A percentile compares a stretch with the other conserved stretches of the same genome.
Evolutionary conservation across 768 basidiomycete genomes (phyloP).

Genomic region (Panaeolus papilionaceus): DNA sequence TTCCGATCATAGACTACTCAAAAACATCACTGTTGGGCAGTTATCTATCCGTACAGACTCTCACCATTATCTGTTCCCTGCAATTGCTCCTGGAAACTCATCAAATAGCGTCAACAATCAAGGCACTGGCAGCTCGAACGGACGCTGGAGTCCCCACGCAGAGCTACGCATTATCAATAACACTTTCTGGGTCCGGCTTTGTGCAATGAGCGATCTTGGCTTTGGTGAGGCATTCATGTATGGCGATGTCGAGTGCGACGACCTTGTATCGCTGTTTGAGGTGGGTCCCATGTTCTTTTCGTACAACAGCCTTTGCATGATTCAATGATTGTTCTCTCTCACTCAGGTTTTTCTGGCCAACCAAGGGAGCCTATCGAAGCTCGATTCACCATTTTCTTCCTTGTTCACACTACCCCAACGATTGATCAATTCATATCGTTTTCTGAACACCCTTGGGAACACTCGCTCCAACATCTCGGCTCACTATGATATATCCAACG

Average conservation of each 20-base stretch:
- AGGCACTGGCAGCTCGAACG: slow-evolving; percentile 23
- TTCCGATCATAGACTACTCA: slow-evolving; percentile 42
- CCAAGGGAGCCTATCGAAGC: slow-evolving; percentile 51
- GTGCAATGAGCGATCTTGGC: slow-evolving; percentile 69
- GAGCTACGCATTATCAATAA: slow-evolving; percentile 56
- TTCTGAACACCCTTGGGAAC: slow-evolving; percentile 70
- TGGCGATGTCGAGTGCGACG: slow-evolving; percentile 72
- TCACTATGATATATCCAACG: slow-evolving; percentile 82
- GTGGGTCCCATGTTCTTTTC: slow-evolving; percentile 39
- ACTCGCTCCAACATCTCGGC: slow-evolving; percentile 73
- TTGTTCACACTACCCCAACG: slow-evolving; percentile 60
- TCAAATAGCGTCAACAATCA: background rate
- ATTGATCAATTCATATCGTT: slow-evolving; percentile 58
- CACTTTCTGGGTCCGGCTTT: slow-evolving; percentile 64
- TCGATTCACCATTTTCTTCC: slow-evolving; percentile 56
- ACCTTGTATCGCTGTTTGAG: slow-evolving; percentile 68
- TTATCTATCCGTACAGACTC: slow-evolving; percentile 52
- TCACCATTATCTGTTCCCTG: slow-evolving; percentile 52
- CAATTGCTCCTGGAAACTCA: slow-evolving; percentile 27
- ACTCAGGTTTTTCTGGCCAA: slow-evolving; percentile 70
- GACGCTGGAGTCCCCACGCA: slow-evolving; percentile 38
- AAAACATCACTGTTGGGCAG: slow-evolving; percentile 53
- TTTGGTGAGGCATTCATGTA: slow-evolving; percentile 84
- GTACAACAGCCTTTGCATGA: background rate
- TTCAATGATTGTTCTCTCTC: background rate